phyloP scores from a whole-genome alignment of 257 asterid genomes.

The Misopates orontium region DNA sequence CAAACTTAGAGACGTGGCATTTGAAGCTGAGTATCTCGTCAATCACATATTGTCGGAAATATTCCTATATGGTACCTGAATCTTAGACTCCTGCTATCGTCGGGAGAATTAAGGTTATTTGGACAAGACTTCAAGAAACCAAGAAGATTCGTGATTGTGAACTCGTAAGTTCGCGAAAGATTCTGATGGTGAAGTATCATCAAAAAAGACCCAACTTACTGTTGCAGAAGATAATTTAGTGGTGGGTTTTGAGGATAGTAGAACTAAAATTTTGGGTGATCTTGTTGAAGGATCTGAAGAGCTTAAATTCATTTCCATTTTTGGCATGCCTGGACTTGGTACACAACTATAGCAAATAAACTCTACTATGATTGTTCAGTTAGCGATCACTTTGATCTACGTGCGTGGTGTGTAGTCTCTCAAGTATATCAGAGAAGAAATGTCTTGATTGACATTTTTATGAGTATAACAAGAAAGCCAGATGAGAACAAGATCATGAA shows the following conservation, averaged over 20 bases:
- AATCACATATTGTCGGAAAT: neutral
- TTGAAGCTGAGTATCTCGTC: conserved; percentile 8
- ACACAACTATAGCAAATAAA: neutral
- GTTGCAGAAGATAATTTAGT: neutral
- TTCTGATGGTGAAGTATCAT: neutral
- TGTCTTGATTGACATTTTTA: neutral
- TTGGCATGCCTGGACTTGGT: conserved; percentile 13
- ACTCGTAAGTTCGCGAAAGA: neutral
- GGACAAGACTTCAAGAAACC: neutral
- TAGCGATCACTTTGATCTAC: neutral
- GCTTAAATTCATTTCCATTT: conserved; percentile 1
- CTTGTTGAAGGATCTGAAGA: neutral
- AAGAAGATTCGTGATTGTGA: neutral
- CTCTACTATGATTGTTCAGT: neutral
- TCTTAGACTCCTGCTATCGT: conserved; percentile 9
- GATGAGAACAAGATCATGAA: neutral
- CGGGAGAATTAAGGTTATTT: neutral
- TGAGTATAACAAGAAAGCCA: neutral
- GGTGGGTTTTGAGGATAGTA: neutral
- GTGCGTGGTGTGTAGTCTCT: conserved; percentile 4
- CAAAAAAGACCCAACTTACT: neutral
- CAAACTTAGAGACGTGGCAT: neutral
- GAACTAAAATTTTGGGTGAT: neutral
- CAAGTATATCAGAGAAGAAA: conserved; percentile 8
- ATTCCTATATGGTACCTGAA: conserved; percentile 8